These are phyloP conservation scores for Apophysomyces trapeziformis DNA, from an alignment of 371 early-diverging fungal genomes.

Conservation along the genomic window DNA sequence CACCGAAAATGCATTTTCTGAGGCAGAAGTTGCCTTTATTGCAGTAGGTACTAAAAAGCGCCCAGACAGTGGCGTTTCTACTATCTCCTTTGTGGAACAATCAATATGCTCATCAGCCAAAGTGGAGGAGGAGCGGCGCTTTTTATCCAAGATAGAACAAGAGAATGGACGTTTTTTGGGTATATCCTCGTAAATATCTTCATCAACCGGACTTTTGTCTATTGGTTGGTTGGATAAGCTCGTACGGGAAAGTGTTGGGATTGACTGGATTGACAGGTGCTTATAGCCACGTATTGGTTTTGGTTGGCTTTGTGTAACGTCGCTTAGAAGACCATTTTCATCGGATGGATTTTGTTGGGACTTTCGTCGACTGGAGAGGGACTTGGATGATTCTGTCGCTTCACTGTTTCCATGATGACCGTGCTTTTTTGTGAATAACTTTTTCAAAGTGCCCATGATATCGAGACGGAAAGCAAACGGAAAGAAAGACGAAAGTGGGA, in stretches of 20 bases:
- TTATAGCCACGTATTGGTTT: neutral
- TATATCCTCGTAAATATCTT: neutral
- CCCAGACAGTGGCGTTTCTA: slow-evolving; percentile 8
- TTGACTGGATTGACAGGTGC: neutral
- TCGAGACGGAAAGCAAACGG: neutral
- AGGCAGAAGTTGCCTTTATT: neutral
- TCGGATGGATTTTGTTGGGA: neutral
- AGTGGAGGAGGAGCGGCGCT: neutral
- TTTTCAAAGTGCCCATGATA: slow-evolving; percentile 1
- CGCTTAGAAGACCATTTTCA: neutral
- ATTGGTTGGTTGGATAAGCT: neutral
- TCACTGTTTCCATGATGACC: neutral
- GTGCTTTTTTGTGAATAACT: neutral
- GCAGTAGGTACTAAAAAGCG: neutral
- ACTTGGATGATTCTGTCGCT: neutral
- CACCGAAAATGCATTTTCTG: neutral
- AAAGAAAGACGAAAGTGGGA: neutral
- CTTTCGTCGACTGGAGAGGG: neutral
- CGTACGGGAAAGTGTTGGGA: neutral
- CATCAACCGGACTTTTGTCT: neutral
- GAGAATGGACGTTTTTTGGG: slow-evolving; percentile 5
- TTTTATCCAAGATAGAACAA: neutral
- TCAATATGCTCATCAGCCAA: neutral
- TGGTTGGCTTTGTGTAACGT: slow-evolving; percentile 7
- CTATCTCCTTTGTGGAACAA: neutral